These are phyloP conservation scores for Trichosporon asahii DNA, from an alignment of 1,284 basidiomycete genomes.

Conservation along the genomic window DNA sequence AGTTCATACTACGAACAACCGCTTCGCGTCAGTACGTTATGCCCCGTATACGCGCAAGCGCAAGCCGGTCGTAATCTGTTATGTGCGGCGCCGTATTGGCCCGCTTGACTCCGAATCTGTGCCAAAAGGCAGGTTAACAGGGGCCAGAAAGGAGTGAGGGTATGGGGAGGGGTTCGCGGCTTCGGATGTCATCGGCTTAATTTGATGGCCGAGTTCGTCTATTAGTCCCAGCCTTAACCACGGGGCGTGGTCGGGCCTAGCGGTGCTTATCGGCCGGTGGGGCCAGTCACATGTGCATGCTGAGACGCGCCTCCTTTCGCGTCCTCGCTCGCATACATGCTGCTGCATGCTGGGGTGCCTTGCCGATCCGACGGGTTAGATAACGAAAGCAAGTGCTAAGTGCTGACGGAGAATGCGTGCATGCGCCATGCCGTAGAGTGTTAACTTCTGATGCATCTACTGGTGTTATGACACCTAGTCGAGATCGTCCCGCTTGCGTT, in stretches of 20 bases:
- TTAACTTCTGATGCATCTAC: neutral
- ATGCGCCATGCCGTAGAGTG: neutral
- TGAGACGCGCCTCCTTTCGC: neutral
- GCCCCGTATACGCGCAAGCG: too few species aligned
- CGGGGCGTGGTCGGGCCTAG: neutral
- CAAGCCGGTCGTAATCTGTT: too few species aligned
- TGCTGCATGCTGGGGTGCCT: neutral
- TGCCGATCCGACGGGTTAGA: neutral
- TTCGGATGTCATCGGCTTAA: constrained; percentile 8
- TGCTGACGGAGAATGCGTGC: neutral
- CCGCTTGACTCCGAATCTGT: neutral
- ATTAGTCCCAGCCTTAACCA: too few species aligned
- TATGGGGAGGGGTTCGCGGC: too few species aligned
- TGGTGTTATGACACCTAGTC: constrained; percentile 15
- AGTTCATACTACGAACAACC: neutral
- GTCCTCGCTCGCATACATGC: neutral
- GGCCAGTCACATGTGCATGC: neutral
- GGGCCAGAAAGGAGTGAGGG: too few species aligned
- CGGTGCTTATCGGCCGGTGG: neutral
- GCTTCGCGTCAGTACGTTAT: neutral
- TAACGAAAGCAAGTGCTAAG: neutral
- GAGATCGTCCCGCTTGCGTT: constrained; percentile 46
- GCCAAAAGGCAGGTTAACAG: neutral
- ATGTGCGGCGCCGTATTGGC: neutral
- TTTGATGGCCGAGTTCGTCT: constrained; percentile 8